These are phyloP conservation scores for Platanthera guangdongensis DNA, from an alignment of 106 monocot genomes.

Conservation along the genomic window DNA sequence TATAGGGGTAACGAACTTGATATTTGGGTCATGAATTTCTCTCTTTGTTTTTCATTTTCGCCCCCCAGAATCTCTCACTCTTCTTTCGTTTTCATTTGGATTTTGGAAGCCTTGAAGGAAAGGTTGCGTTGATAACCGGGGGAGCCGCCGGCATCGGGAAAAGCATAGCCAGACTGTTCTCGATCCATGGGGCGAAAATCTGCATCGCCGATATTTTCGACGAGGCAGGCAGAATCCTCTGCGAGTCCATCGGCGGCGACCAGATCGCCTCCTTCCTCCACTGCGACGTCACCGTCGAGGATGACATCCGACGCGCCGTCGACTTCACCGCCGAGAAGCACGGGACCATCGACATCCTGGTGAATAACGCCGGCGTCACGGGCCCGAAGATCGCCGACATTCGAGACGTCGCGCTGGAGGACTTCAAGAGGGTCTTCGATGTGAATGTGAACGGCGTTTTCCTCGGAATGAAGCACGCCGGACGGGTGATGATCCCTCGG, in stretches of 20 bases:
- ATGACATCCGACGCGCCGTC: slow-evolving; percentile 46
- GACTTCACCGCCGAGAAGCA: slow-evolving; percentile 37
- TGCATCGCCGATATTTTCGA: slow-evolving; percentile 48
- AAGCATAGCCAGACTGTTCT: slow-evolving; percentile 44
- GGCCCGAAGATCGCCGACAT: slow-evolving; percentile 14
- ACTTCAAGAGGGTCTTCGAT: slow-evolving; percentile 34
- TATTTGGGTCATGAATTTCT: not conserved
- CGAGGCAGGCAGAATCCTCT: slow-evolving; percentile 31
- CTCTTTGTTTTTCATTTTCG: too few relatives aligned
- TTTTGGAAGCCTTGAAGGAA: slow-evolving; percentile 44
- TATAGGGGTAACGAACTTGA: too few relatives aligned
- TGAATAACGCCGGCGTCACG: slow-evolving; percentile 62
- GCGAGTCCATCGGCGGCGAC: slow-evolving; percentile 46
- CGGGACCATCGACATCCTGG: slow-evolving; percentile 69
- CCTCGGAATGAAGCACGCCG: slow-evolving; percentile 50
- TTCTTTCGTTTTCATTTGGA: not conserved
- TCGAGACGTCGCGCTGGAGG: slow-evolving; percentile 3
- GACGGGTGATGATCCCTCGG: slow-evolving; percentile 38
- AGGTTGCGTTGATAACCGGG: slow-evolving; percentile 60
- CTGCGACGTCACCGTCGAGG: slow-evolving; percentile 68
- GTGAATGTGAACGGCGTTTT: slow-evolving; percentile 25
- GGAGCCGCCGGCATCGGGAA: slow-evolving; percentile 58
- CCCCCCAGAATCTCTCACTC: not conserved
- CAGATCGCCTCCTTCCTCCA: slow-evolving; percentile 39
- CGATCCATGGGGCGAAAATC: slow-evolving; percentile 38